Evolutionary conservation across 441 rosid species (phyloP).

Genomic region (Dalechampia spathulata): DNA sequence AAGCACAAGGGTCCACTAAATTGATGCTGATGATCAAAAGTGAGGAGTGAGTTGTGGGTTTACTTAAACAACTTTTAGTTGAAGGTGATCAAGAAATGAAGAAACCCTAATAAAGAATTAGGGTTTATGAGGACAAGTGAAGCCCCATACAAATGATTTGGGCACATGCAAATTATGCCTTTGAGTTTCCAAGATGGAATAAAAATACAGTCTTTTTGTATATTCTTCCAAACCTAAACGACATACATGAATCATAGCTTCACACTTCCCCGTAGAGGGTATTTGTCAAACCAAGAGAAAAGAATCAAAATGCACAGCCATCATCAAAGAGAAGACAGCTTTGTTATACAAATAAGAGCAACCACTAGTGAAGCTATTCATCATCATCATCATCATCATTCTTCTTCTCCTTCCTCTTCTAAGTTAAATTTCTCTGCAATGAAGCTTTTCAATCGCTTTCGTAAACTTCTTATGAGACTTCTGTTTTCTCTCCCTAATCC

Average conservation of each 20-base stretch:
- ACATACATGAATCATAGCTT: slow-evolving; percentile 38
- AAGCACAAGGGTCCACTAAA: background rate
- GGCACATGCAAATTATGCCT: slow-evolving; percentile 34
- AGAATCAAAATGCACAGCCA: slow-evolving; percentile 25
- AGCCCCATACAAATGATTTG: slow-evolving; percentile 52
- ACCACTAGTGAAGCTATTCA: background rate
- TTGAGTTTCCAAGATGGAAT: slow-evolving; percentile 31
- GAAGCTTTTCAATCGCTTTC: slow-evolving; percentile 62
- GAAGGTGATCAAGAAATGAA: slow-evolving; percentile 14
- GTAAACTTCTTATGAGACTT: slow-evolving; percentile 59
- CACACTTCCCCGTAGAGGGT: slow-evolving; percentile 41
- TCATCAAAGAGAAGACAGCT: slow-evolving; percentile 35
- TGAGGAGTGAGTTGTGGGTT: slow-evolving; percentile 1
- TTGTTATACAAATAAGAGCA: slow-evolving; percentile 28
- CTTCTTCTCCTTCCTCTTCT: slow-evolving; percentile 7
- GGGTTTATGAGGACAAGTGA: slow-evolving; percentile 23
- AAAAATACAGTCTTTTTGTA: slow-evolving; percentile 21
- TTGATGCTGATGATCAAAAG: background rate
- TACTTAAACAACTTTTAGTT: slow-evolving; percentile 11
- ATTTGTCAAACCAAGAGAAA: slow-evolving; percentile 23
- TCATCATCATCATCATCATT: background rate
- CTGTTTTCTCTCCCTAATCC: slow-evolving; percentile 40
- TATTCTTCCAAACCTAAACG: slow-evolving; percentile 18
- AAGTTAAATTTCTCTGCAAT: slow-evolving; percentile 36
- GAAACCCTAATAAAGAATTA: slow-evolving; percentile 21